phyloP scores from a whole-genome alignment of 495 filamentous ascomycete species.

The Aspergillus asperescens region DNA sequence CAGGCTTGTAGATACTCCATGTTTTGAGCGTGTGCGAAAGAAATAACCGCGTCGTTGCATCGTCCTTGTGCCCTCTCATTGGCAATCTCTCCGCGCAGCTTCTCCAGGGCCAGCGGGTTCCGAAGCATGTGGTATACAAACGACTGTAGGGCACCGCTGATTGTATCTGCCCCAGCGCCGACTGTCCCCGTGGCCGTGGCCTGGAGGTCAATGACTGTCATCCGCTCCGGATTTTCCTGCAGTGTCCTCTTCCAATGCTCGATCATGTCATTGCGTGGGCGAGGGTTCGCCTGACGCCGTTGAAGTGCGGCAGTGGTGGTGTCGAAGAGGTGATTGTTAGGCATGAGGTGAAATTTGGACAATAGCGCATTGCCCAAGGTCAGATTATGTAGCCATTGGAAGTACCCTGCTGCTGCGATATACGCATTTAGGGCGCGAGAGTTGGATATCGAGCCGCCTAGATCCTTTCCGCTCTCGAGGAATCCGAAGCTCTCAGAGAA shows the following conservation, averaged over 20 bases:
- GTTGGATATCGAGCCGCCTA: slow-evolving; percentile 39
- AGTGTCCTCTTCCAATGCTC: slow-evolving; percentile 37
- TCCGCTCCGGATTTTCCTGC: slow-evolving; percentile 32
- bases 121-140: slow-evolving; percentile 34
- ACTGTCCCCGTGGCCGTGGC: slow-evolving; percentile 34
- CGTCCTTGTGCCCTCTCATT: slow-evolving; percentile 14
- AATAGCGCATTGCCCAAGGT: slow-evolving; percentile 39
- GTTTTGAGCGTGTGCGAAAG: slow-evolving; percentile 23
- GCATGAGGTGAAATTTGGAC: slow-evolving; percentile 32
- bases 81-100: slow-evolving; percentile 34
- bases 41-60: slow-evolving; percentile 23
- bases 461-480: slow-evolving; percentile 27
- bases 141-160: slow-evolving; percentile 32
- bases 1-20: slow-evolving; percentile 37
- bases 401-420: slow-evolving; percentile 34
- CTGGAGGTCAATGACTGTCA: slow-evolving; percentile 36
- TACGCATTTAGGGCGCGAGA: slow-evolving; percentile 33
- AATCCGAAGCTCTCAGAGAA: not conserved
- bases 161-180: slow-evolving; percentile 43
- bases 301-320: slow-evolving; percentile 35
- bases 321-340: slow-evolving; percentile 38
- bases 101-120: slow-evolving; percentile 25
- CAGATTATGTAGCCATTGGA: slow-evolving; percentile 32
- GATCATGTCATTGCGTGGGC: slow-evolving; percentile 39
- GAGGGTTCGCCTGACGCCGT: slow-evolving; percentile 30